Evolutionary conservation across 2,329 filamentous ascomycete species (phyloP), one percentile per base, ranked within the genome.

Genomic region (Botryotinia globosa): DNA sequence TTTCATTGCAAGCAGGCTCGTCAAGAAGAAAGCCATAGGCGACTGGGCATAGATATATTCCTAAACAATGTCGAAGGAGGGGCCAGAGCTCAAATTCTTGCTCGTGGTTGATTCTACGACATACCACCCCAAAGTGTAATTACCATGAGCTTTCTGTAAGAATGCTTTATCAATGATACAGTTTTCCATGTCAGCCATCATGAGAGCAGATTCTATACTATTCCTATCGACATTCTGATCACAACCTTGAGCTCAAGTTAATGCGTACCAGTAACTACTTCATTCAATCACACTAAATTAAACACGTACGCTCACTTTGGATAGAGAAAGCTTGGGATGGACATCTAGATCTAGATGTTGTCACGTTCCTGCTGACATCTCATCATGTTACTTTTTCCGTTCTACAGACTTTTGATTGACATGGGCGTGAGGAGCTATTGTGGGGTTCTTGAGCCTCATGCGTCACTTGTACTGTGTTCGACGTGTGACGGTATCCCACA

Each of bases 381-480:
- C 34, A 22, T 39, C 7, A 10, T n/a, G 14, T 25, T 25, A 9
- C 34, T 25, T 25, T 39, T 25, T 18, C 22, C 22, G 8, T n/a
- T 61, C 58, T 61, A 8, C 4, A 56, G 5, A 18, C n/a, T 56
- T 56, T 7, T 29, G 51, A n/a, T 54, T 56, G 32, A 61, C 58
- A 39, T 61, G 32, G 22, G 34, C 34, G 18, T 9, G 39, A n/a
- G 25, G 25, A 61, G 58, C 34, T n/a, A n/a, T 39, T 62, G 59
- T 39, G 59, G 59, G 59, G 22, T 39, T 62, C 59, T 62, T 62
- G 59, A 39, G 37, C 59, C 58, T 61, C 58, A 61, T 61, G 58
- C 34, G 58, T 61, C 58, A 39, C 34, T 61, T 61, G 58, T 61
- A 16, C 34, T 16, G 5, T n/a, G 37, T 42, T 3, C 14, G 9